Percentiles rank a stretch among this genome's conserved stretches.
These are phyloP conservation scores for Ambrosia artemisiifolia DNA, from an alignment of 129 eudicot species.

Conservation along the genomic window DNA sequence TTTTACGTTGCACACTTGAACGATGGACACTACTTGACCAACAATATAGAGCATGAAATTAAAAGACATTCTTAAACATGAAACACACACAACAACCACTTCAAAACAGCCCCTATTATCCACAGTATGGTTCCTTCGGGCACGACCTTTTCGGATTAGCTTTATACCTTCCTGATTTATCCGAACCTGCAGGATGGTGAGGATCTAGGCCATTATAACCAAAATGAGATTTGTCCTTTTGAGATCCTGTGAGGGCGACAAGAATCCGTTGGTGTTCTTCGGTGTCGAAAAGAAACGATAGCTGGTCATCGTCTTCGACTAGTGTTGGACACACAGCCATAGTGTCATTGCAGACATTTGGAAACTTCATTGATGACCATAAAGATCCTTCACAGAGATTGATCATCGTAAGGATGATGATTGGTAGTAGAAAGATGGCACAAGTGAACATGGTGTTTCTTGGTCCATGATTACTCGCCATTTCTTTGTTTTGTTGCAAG, in stretches of 20 bases:
- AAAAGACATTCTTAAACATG: neutral
- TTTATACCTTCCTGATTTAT: no score
- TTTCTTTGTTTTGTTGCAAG: no score
- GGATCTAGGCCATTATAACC: no score
- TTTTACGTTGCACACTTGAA: no score
- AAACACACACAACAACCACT: neutral
- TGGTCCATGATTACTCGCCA: no score
- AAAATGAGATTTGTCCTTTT: no score
- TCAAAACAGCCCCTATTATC: neutral
- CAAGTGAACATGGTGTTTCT: neutral
- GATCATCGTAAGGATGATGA: neutral
- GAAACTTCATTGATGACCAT: neutral
- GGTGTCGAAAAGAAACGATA: conserved; percentile 2
- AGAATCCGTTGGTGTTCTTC: conserved; percentile 17
- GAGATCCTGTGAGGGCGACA: no score
- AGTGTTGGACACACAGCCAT: neutral
- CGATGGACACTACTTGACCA: neutral
- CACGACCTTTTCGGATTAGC: no score
- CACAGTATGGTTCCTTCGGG: no score
- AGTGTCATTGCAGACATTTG: conserved; percentile 6
- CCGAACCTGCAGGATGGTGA: no score
- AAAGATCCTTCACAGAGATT: neutral
- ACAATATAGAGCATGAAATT: neutral
- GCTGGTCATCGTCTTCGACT: conserved; percentile 6
- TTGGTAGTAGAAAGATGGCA: neutral